Base-by-base conservation (phyloP, 129 eudicot species). In the Cynara cardunculus region DNA sequence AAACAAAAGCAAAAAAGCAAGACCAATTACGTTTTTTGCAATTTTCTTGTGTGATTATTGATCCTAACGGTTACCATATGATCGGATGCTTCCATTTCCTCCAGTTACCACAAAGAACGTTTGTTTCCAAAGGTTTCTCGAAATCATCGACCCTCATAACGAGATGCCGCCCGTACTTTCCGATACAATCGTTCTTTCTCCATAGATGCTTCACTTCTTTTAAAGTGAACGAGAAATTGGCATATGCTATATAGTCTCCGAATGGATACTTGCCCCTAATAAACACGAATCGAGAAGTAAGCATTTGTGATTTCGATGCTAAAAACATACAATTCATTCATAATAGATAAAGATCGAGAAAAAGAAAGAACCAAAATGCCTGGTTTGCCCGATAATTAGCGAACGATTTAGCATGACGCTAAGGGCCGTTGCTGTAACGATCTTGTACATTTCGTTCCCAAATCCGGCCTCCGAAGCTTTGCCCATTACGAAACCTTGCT, bases 191-290 rank as follows among this genome's bases (percentile, higher is more conserved):
- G 30, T 90, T 81, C 56, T 81, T 75, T 73, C 84, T 76, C 94
- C 94, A 90, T 56, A 90, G 75, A 84, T 90, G 94, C 72, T 90
- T 90, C 82, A 90, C 94, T 86, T 90, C 94, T 39, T 81, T 83
- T 74, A 90, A 67, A 28, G 94, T 87, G 53, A 90, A 87, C 21
- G 94, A 64, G 80, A 70, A 87, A 31, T 90, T 70, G 75, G 87
- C 85, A 46, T 85, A 88, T 18, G 83, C 71, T 79, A 88, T 76
- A 72, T 85, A 88, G 53, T 85, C 84, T 49, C 87, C 85, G 30
- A 88, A 88, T 3, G 91, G 91, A 82, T 69, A 85, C 84, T 85
- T 88, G 4, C 77, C 87, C 88, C 91, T 88, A 69, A 21, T 78
- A 61, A 81, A 79, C 16, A 79, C 24, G 2, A 12, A 74, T 59